phyloP scores from a whole-genome alignment of 2,329 filamentous ascomycete genomes.

The Zymoseptoria brevis region DNA sequence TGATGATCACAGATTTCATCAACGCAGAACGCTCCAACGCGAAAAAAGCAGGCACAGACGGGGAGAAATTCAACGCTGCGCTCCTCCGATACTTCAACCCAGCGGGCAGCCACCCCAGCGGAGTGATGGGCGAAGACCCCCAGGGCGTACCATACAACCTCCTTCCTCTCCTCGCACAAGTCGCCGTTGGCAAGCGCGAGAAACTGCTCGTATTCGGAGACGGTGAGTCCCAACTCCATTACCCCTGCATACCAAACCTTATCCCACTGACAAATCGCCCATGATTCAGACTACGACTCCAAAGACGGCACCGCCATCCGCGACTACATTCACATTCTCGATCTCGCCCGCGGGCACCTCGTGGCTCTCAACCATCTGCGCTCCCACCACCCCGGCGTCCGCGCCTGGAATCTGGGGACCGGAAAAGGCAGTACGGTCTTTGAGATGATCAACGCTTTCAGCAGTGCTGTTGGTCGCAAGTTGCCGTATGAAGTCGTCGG shows the following conservation, averaged over 20 bases:
- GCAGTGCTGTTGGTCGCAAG: slow-evolving; percentile 72
- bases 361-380: slow-evolving; percentile 85
- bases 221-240: slow-evolving; percentile 48
- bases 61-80: slow-evolving; percentile 83
- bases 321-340: slow-evolving; percentile 96
- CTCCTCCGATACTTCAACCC: slow-evolving; percentile 97
- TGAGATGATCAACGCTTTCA: slow-evolving; percentile 95
- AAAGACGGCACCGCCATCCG: slow-evolving; percentile 89
- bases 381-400: slow-evolving; percentile 75
- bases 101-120: slow-evolving; percentile 84
- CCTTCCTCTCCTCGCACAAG: slow-evolving; percentile 86
- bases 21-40: slow-evolving; percentile 76
- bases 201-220: slow-evolving; percentile 93
- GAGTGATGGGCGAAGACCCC: slow-evolving; percentile 97
- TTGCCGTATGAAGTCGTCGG: slow-evolving; percentile 79
- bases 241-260: neutral
- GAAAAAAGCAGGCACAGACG: slow-evolving; percentile 69
- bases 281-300: slow-evolving; percentile 68
- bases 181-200: slow-evolving; percentile 88
- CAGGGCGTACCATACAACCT: slow-evolving; percentile 94
- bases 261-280: neutral
- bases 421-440: slow-evolving; percentile 92
- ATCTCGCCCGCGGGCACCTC: slow-evolving; percentile 78
- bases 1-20: slow-evolving; percentile 83
- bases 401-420: slow-evolving; percentile 94